Conservation (phyloP, 2,329 filamentous ascomycete genomes). For the Cladobotryum protrusum region DNA sequence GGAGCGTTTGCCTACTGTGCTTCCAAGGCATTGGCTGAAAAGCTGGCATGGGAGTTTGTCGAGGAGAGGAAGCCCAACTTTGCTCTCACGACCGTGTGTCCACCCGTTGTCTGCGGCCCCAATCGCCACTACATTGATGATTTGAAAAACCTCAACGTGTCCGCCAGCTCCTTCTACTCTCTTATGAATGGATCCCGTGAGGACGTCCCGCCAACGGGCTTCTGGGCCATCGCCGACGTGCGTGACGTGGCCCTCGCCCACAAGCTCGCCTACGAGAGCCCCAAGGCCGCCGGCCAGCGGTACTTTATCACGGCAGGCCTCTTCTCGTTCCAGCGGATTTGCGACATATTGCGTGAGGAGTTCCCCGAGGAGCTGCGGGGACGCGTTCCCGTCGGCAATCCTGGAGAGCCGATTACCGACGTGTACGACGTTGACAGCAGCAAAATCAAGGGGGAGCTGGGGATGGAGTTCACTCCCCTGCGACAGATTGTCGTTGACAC, state of each 20-base stretch:
- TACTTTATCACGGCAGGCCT: constrained; percentile 20
- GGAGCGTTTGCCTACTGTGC: constrained; percentile 11
- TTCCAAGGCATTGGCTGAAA: constrained; percentile 22
- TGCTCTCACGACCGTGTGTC: constrained; percentile 19
- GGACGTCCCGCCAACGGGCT: constrained; percentile 14
- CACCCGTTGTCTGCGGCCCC: constrained; percentile 24
- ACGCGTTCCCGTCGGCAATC: constrained; percentile 33
- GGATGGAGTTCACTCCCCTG: constrained; percentile 4
- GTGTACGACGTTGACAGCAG: constrained; percentile 4
- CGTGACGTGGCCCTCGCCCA: constrained; percentile 25
- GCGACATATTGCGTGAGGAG: constrained; percentile 39
- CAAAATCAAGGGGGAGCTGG: constrained; percentile 3
- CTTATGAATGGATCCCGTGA: constrained; percentile 24
- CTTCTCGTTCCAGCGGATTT: constrained; percentile 30
- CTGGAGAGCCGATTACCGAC: constrained; percentile 3
- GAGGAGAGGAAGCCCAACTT: constrained; percentile 20
- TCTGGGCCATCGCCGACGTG: constrained; percentile 21
- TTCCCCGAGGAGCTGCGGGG: constrained; percentile 44
- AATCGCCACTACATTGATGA: constrained; percentile 11
- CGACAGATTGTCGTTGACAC: constrained; percentile 4
- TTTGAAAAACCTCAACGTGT: constrained; percentile 18
- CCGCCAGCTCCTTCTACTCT: constrained; percentile 21
- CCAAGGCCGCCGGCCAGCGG: constrained; percentile 20
- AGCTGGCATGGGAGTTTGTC: constrained; percentile 24
- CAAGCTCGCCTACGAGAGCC: constrained; percentile 16